phyloP scores from a whole-genome alignment of 2,329 filamentous ascomycete species.

The Pseudocercospora cruenta region DNA sequence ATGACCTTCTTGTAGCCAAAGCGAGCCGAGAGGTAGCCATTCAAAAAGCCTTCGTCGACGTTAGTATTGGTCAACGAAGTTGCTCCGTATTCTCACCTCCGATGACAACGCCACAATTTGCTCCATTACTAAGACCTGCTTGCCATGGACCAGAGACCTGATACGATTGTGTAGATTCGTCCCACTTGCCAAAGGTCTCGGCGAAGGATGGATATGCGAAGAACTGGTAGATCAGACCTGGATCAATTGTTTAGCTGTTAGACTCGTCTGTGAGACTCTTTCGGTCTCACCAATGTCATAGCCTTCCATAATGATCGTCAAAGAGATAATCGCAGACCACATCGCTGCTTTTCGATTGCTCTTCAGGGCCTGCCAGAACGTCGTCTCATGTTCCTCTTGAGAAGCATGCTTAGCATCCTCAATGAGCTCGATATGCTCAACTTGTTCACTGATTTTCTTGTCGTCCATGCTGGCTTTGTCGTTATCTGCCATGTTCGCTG shows the following conservation, averaged over 20 bases:
- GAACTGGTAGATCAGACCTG: slow-evolving; percentile 14
- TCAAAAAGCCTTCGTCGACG: slow-evolving; percentile 8
- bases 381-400: slow-evolving; percentile 23
- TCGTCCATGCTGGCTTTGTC: background rate
- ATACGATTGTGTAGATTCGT: slow-evolving; percentile 6
- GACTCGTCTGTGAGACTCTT: too few relatives aligned
- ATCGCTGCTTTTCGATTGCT: slow-evolving; percentile 48
- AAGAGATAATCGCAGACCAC: slow-evolving; percentile 62
- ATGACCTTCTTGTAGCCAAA: slow-evolving; percentile 23
- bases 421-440: slow-evolving; percentile 11
- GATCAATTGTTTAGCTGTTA: background rate
- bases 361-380: slow-evolving; percentile 40
- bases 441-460: background rate
- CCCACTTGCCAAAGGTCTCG: slow-evolving; percentile 54
- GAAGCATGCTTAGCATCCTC: slow-evolving; percentile 20
- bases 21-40: slow-evolving; percentile 58
- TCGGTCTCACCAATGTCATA: slow-evolving; percentile 55
- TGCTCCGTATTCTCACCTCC: slow-evolving; percentile 40
- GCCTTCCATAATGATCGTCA: slow-evolving; percentile 60
- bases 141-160: slow-evolving; percentile 41
- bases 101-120: slow-evolving; percentile 58
- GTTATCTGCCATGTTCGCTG: background rate
- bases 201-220: slow-evolving; percentile 49
- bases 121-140: slow-evolving; percentile 49
- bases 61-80: background rate